Conservation (phyloP, 768 basidiomycete genomes). For the Tulasnella sp. region DNA sequence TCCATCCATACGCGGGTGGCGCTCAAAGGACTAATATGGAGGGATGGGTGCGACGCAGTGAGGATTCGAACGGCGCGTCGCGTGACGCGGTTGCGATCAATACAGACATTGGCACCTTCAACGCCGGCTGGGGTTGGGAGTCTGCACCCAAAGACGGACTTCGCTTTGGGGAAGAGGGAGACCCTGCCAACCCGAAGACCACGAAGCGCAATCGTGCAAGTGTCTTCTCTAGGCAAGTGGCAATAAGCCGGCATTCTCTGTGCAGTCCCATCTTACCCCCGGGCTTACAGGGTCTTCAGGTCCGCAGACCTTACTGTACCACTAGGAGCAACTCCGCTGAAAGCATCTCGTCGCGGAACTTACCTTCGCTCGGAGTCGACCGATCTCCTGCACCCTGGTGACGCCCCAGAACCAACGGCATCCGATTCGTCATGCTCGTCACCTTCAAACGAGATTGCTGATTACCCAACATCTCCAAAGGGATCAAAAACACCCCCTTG, state of each 20-base stretch:
- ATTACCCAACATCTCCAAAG: not conserved
- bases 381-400: slow-evolving; percentile 5
- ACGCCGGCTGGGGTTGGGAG: slow-evolving; percentile 1
- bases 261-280: not conserved
- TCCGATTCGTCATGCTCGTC: not conserved
- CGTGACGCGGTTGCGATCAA: too few relatives aligned
- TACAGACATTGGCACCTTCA: not conserved
- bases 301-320: not conserved
- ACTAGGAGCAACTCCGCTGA: not conserved
- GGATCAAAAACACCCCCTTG: not conserved
- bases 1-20: not conserved
- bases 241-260: not conserved
- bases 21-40: not conserved
- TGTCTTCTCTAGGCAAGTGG: slow-evolving; percentile 5
- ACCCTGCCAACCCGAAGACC: not conserved
- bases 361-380: not conserved
- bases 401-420: not conserved
- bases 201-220: not conserved
- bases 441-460: not conserved
- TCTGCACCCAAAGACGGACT: not conserved
- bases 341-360: not conserved
- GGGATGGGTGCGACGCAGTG: too few relatives aligned
- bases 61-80: too few relatives aligned
- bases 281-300: not conserved
- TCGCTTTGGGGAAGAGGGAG: not conserved